phyloP scores from a whole-genome alignment of 2,329 filamentous ascomycete genomes.

The Fusarium metavorans region DNA sequence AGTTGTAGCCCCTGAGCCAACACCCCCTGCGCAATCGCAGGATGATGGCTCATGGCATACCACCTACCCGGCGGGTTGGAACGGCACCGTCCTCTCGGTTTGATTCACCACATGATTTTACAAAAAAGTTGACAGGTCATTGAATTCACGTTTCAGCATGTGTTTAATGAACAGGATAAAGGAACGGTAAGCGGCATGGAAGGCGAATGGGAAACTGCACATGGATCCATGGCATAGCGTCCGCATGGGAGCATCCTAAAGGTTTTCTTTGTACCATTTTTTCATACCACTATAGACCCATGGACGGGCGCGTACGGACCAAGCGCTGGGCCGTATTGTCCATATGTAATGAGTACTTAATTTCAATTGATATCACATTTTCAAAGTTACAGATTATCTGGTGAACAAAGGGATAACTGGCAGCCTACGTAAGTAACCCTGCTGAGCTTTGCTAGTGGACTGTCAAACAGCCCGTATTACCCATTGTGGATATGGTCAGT shows the following conservation, averaged over 20 bases:
- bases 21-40: conserved; percentile 46
- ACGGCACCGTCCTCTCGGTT: conserved; percentile 47
- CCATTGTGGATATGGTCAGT: not conserved
- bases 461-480: not conserved
- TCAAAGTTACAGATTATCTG: not conserved
- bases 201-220: conserved; percentile 20
- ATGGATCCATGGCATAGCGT: conserved; percentile 11
- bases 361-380: conserved; percentile 26
- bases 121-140: conserved; percentile 9
- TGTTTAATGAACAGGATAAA: not conserved
- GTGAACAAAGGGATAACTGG: conserved; percentile 10
- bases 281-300: conserved; percentile 27
- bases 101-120: conserved; percentile 22
- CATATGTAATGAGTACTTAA: conserved; percentile 44
- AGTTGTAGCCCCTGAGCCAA: conserved; percentile 10
- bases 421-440: not conserved
- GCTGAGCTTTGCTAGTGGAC: not conserved
- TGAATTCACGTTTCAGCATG: not conserved
- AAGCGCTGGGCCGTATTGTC: conserved; percentile 56
- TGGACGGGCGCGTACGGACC: conserved; percentile 48
- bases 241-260: not conserved
- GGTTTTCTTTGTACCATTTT: conserved; percentile 26
- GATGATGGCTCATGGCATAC: conserved; percentile 62
- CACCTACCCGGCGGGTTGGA: conserved; percentile 58
- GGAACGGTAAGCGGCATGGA: conserved; percentile 14